Percentiles rank a stretch among this genome's conserved stretches.
phyloP scores from a whole-genome alignment of 805 yeast genomes.

The Candida krabiensis region DNA sequence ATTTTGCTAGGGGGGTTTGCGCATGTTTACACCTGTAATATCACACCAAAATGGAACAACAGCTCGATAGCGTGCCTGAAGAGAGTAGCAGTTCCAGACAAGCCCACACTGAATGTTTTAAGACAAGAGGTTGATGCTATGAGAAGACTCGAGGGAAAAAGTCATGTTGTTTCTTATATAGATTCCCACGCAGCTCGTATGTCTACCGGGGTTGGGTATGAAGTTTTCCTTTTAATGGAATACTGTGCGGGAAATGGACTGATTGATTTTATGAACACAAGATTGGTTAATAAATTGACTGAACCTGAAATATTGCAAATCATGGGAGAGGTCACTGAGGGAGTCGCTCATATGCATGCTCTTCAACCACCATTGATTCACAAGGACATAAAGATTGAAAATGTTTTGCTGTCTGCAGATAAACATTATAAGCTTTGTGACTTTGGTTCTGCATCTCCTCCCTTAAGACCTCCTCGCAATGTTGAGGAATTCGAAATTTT shows the following conservation, averaged over 20 bases:
- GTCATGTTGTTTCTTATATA: constrained; percentile 82
- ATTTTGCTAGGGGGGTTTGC: constrained; percentile 71
- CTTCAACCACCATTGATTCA: constrained; percentile 70
- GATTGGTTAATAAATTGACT: constrained; percentile 62
- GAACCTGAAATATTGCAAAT: constrained; percentile 69
- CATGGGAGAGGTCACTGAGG: constrained; percentile 68
- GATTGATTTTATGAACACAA: constrained; percentile 76
- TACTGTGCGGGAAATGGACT: constrained; percentile 73
- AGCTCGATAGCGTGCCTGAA: constrained; percentile 74
- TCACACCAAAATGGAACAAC: constrained; percentile 59
- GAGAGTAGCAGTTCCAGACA: constrained; percentile 93
- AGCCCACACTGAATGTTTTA: constrained; percentile 73
- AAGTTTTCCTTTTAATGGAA: constrained; percentile 79
- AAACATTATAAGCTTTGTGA: constrained; percentile 73
- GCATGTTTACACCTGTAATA: constrained; percentile 80
- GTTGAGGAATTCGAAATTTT: constrained; percentile 58
- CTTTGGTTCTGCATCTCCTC: constrained; percentile 76
- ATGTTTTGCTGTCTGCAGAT: constrained; percentile 61
- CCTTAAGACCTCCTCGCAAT: constrained; percentile 60
- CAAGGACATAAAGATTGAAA: constrained; percentile 81
- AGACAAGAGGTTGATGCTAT: constrained; percentile 97
- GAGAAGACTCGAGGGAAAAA: constrained; percentile 80
- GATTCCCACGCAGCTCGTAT: constrained; percentile 93
- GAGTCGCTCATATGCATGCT: constrained; percentile 77
- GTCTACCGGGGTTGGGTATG: constrained; percentile 55